A percentile compares a stretch with the other conserved stretches of the same genome.
Conservation (phyloP, 306 rosid genomes). For the Crotalaria pallida region DNA sequence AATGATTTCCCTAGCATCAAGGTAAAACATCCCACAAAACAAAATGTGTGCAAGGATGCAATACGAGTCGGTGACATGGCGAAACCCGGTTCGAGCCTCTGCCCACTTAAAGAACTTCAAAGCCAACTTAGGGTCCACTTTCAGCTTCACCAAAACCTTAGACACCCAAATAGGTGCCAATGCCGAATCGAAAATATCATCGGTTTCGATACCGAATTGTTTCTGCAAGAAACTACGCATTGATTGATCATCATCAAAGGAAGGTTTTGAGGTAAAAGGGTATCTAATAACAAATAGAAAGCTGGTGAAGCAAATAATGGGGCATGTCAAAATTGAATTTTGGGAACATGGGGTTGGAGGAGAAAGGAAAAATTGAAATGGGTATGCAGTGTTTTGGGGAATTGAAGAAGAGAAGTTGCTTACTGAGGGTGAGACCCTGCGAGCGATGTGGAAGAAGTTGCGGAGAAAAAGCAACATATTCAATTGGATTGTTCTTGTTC, state of each 20-base stretch:
- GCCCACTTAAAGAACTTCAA: slow-evolving; percentile 65
- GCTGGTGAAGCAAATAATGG: slow-evolving; percentile 50
- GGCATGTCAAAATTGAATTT: slow-evolving; percentile 36
- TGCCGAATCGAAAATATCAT: slow-evolving; percentile 41
- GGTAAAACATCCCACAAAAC: slow-evolving; percentile 55
- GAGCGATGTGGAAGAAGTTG: slow-evolving; percentile 44
- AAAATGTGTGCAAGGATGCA: slow-evolving; percentile 69
- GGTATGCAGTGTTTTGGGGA: slow-evolving; percentile 17
- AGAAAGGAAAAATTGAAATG: slow-evolving; percentile 18
- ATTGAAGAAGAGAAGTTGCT: slow-evolving; percentile 41
- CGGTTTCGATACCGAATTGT: slow-evolving; percentile 40
- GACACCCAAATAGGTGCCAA: slow-evolving; percentile 69
- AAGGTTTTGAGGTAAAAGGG: slow-evolving; percentile 58
- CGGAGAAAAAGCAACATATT: slow-evolving; percentile 60
- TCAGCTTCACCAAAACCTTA: slow-evolving; percentile 52
- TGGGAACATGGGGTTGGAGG: slow-evolving; percentile 18
- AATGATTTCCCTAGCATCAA: slow-evolving; percentile 47
- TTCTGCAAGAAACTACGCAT: slow-evolving; percentile 39
- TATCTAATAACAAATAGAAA: slow-evolving; percentile 49
- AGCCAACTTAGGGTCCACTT: slow-evolving; percentile 57
- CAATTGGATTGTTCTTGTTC: slow-evolving; percentile 6
- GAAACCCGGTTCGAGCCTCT: slow-evolving; percentile 44
- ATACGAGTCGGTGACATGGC: slow-evolving; percentile 57
- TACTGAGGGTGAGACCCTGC: slow-evolving; percentile 60
- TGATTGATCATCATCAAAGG: slow-evolving; percentile 28